phyloP scores from a whole-genome alignment of 495 filamentous ascomycete species.

The Apodospora peruviana region DNA sequence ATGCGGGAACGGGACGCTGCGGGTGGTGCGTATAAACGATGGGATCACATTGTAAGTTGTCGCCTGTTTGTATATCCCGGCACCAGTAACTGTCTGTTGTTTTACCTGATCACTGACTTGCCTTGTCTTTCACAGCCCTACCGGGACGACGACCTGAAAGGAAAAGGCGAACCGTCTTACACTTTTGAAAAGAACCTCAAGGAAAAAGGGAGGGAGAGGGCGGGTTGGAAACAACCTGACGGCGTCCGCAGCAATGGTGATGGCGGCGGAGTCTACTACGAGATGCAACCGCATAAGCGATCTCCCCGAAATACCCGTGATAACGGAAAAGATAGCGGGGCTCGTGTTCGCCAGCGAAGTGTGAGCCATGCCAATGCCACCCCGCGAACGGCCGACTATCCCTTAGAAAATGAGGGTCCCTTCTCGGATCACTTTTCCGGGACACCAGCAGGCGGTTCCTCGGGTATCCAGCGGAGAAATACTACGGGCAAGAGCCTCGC shows the following conservation, averaged over 20 bases:
- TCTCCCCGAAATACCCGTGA: not conserved
- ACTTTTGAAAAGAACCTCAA: conserved; percentile 61
- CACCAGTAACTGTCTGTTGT: not conserved
- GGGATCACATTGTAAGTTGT: conserved; percentile 57
- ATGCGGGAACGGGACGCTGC: conserved; percentile 60
- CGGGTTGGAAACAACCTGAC: conserved; percentile 8
- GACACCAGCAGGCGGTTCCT: not conserved
- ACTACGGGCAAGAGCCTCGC: conserved; percentile 33
- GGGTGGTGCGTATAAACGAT: conserved; percentile 62
- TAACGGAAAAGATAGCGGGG: conserved; percentile 2
- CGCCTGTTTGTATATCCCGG: not conserved
- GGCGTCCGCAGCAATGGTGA: not conserved
- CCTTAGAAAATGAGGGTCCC: not conserved
- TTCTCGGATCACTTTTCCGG: not conserved
- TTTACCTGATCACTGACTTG: conserved; percentile 8
- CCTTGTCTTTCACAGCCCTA: conserved; percentile 49
- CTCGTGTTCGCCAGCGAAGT: conserved; percentile 26
- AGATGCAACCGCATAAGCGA: conserved; percentile 33
- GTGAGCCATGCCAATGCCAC: conserved; percentile 20
- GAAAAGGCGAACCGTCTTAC: conserved; percentile 73
- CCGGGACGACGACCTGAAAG: conserved; percentile 65
- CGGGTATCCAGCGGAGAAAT: conserved; percentile 22
- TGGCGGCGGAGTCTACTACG: conserved; percentile 20
- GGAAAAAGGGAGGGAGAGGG: conserved; percentile 22
- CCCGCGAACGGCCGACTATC: not conserved